Conservation (phyloP, 1,284 basidiomycete genomes). For the Ustilago xerochloae region DNA sequence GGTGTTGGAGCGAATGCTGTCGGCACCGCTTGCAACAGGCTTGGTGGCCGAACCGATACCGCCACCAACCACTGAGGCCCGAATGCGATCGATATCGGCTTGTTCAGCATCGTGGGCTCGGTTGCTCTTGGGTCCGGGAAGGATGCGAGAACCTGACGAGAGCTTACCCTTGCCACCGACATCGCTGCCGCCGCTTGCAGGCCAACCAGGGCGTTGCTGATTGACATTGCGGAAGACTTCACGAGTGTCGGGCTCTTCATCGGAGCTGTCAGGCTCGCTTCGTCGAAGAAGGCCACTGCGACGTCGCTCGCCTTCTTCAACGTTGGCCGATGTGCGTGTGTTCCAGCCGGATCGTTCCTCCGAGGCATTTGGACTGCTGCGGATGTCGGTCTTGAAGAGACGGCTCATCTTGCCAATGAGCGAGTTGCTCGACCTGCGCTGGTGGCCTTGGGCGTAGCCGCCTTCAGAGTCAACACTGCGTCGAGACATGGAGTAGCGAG, state of each 20-base stretch:
- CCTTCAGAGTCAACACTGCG: slow-evolving; percentile 37
- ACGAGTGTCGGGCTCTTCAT: slow-evolving; percentile 57
- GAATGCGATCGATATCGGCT: slow-evolving; percentile 50
- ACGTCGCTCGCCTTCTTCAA: slow-evolving; percentile 18
- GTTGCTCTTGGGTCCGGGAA: slow-evolving; percentile 57
- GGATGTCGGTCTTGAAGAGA: slow-evolving; percentile 65
- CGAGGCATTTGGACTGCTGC: slow-evolving; percentile 12
- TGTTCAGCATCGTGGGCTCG: slow-evolving; percentile 33
- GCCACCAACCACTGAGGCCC: slow-evolving; percentile 57
- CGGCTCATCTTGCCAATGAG: slow-evolving; percentile 62
- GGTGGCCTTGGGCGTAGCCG: slow-evolving; percentile 40
- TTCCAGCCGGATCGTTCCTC: slow-evolving; percentile 32
- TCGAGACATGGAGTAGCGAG: slow-evolving; percentile 39
- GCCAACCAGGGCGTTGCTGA: slow-evolving; percentile 42
- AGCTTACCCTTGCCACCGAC: slow-evolving; percentile 48
- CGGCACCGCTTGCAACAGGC: slow-evolving; percentile 17
- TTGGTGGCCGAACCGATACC: slow-evolving; percentile 40
- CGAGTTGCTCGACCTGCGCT: slow-evolving; percentile 49
- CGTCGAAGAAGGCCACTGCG: slow-evolving; percentile 27
- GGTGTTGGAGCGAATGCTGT: slow-evolving; percentile 36
- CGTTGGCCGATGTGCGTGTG: slow-evolving; percentile 42
- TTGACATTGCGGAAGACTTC: slow-evolving; percentile 63
- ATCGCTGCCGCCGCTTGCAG: slow-evolving; percentile 30
- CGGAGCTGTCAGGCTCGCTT: slow-evolving; percentile 51
- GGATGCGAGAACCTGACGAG: slow-evolving; percentile 42